Conservation (phyloP, 768 basidiomycete genomes). For the Mycena kentingensis region DNA sequence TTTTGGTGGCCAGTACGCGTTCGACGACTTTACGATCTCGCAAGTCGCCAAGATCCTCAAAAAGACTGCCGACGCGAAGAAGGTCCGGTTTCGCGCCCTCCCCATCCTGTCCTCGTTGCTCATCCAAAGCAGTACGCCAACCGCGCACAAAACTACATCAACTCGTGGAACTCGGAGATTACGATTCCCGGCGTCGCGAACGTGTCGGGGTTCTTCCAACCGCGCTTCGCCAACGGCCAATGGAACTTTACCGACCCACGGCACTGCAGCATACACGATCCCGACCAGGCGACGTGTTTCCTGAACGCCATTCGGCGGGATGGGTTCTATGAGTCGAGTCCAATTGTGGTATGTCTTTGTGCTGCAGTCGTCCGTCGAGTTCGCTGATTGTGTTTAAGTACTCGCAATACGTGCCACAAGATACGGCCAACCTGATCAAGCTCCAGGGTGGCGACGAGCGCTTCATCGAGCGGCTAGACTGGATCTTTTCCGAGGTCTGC, state of each 20-base stretch:
- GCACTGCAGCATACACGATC: slow-evolving; percentile 67
- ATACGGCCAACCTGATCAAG: slow-evolving; percentile 60
- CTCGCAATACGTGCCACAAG: slow-evolving; percentile 69
- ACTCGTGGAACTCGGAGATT: slow-evolving; percentile 61
- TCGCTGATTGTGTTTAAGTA: slow-evolving; percentile 41
- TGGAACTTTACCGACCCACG: slow-evolving; percentile 68
- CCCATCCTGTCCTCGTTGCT: background rate
- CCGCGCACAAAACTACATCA: slow-evolving; percentile 57
- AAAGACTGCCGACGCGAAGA: slow-evolving; percentile 48
- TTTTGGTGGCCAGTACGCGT: slow-evolving; percentile 48
- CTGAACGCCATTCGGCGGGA: slow-evolving; percentile 55
- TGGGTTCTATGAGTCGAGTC: slow-evolving; percentile 68
- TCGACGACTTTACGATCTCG: slow-evolving; percentile 64
- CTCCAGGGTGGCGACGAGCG: slow-evolving; percentile 59
- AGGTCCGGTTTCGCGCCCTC: slow-evolving; percentile 37
- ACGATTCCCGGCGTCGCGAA: slow-evolving; percentile 50
- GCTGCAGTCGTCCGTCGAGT: background rate
- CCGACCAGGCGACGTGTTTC: slow-evolving; percentile 58
- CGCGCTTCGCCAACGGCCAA: slow-evolving; percentile 54
- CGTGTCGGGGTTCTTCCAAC: slow-evolving; percentile 58
- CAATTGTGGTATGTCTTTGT: slow-evolving; percentile 51
- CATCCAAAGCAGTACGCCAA: slow-evolving; percentile 44
- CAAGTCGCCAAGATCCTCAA: slow-evolving; percentile 62
- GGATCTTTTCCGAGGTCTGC: slow-evolving; percentile 47
- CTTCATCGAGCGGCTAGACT: slow-evolving; percentile 58